Evolutionary conservation across 2,329 filamentous ascomycete species (phyloP), one percentile per base, ranked within the genome.

Genomic region (Tolypocladium sp.): DNA sequence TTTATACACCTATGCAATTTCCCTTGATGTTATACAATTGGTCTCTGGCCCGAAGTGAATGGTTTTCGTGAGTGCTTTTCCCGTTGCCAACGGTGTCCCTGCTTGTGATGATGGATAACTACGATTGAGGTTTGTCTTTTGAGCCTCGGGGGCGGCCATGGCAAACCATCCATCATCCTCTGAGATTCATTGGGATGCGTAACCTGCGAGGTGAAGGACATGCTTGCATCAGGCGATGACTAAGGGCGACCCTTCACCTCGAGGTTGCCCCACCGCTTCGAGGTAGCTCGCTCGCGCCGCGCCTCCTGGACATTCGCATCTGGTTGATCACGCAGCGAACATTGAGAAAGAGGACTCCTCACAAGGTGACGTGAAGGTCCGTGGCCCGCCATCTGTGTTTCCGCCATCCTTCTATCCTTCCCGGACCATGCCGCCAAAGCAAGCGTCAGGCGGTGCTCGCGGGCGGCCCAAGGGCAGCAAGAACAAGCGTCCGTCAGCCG

Each of bases 1-100:
- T 83, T 81, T 83, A 83, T 82, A 82, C 74, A 79, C 76, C 75
- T 78, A 79, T 74, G 79, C 80, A 80, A 81, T 80, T 82, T 79
- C 77, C 76, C 70, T 74, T 75, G 71, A 65, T 71, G 67, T 68
- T 65, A 58, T 57, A 40, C 27, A 52, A 40, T 38, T 17, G 53
- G 15, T 20, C 38, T 40, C 15, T n/a, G n/a, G n/a, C 0, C 15
- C 38, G 17, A 40, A 40, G 38, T 17, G 37, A 40, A 17, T 13
- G 5, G 4, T 13, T 17, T 38, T 38, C 13, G 6, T 17, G 37
- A 38, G 37, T 17, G 37, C 37, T 17, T 17, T 38, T 13, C 37
- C 37, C 13, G 13, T 17, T 38, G 4, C 13, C 13, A 17, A 38
- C 37, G 37, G 37, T 38, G 37, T 40, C 15, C 15, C 17, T 15